Evolutionary conservation across 164 flowering plant species (phyloP), one percentile per base, ranked within the genome.

Genomic region (Vitis rotundifolia): DNA sequence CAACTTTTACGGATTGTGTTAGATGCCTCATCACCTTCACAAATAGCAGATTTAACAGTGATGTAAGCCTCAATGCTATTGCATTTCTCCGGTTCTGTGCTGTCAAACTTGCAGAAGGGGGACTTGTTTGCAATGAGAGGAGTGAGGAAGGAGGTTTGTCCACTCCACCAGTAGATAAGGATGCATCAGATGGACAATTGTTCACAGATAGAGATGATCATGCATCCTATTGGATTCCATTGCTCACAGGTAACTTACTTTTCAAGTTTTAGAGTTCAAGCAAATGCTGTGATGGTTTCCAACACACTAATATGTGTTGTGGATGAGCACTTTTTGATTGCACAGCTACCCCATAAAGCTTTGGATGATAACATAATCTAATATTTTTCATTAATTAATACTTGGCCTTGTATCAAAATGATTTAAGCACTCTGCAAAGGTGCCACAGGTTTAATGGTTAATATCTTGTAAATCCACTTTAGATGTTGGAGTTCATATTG

Each of bases 61-160:
- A 96, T 73, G 92, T 96, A 47, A 89, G 99, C 84, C 88, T 94
- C 74, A 93, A 92, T 87, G 98, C 99, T 44, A 96, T 96, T 79
- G 98, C 97, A 54, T 96, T 96, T 81, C 97, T 96, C 28, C 92
- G 97, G 29, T 96, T 91, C 71, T 96, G 98, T 89, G 99, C 99
- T 68, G 83, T 92, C 56, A 96, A 92, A 79, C 96, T 96, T 77
- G 98, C 98, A 8, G 99, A 96, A 49, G 99, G 93, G 11, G 97
- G 93, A 28, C 87, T 96, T 69, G 81, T 87, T 69, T 84, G 85
- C 77, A 81, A 82, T 73, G 91, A 85, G 67, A 84, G 82, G 74
- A 85, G 62, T 68, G 78, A 80, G 63, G 84, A 69, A 58, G 77
- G 71, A 66, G 84, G 74, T 69, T 63, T 80, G 44, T 76, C 83